Conservation (phyloP, 176 grass and related monocot genomes). For the Luzula sylvatica region DNA sequence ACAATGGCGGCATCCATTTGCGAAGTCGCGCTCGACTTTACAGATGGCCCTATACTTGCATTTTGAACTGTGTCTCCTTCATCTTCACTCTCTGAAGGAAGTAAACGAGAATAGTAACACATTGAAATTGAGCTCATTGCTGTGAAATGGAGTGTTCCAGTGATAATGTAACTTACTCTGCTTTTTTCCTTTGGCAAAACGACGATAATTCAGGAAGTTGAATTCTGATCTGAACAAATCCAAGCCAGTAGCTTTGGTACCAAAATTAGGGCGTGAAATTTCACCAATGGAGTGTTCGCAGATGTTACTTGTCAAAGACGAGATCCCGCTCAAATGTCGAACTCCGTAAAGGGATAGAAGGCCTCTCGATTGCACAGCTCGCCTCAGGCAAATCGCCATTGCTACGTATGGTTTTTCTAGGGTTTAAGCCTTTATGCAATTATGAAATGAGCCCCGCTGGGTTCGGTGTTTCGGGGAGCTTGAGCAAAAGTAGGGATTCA, state of each 20-base stretch:
- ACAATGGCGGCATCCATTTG: conserved; percentile 82
- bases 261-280: conserved; percentile 15
- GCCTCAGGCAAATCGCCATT: conserved; percentile 8
- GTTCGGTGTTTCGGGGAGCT: no score
- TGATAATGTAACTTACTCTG: conserved; percentile 32
- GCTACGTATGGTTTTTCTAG: not conserved
- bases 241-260: conserved; percentile 14
- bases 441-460: not conserved
- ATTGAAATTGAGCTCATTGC: not conserved
- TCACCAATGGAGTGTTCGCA: conserved; percentile 37
- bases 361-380: conserved; percentile 6
- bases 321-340: not conserved
- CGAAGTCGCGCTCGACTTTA: conserved; percentile 45
- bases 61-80: conserved; percentile 62
- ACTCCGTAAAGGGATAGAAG: conserved; percentile 7
- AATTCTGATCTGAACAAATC: conserved; percentile 13
- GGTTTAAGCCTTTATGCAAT: conserved; percentile 22
- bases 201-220: conserved; percentile 23
- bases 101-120: conserved; percentile 12
- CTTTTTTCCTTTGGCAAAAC: conserved; percentile 79
- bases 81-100: conserved; percentile 47
- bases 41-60: conserved; percentile 53
- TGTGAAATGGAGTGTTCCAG: not conserved
- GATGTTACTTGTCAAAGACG: not conserved
- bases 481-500: no score